Conservation (phyloP, 176 grass and related monocot genomes). For the Phyllostachys edulis region DNA sequence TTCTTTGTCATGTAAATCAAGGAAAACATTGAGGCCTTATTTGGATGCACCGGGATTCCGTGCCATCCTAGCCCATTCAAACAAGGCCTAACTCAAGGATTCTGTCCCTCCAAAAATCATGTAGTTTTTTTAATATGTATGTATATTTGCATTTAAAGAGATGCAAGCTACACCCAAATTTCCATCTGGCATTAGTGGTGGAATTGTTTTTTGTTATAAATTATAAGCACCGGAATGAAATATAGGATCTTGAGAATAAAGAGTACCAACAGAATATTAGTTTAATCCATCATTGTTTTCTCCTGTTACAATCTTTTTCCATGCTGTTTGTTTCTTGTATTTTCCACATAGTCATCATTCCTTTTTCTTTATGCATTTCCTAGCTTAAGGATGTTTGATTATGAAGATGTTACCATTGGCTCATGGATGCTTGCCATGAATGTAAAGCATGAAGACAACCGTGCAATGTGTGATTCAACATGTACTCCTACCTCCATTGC, state of each 20-base stretch:
- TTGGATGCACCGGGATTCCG: background rate
- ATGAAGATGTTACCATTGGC: slow-evolving; percentile 90
- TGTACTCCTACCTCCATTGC: slow-evolving; percentile 80
- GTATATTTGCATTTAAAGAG: background rate
- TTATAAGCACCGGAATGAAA: background rate
- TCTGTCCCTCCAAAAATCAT: background rate
- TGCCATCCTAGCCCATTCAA: background rate
- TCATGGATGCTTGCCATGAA: slow-evolving; percentile 98
- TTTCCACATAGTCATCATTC: background rate
- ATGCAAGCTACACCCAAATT: background rate
- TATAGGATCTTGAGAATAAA: background rate
- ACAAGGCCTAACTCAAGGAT: background rate
- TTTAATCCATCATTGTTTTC: background rate
- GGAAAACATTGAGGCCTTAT: background rate
- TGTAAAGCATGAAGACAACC: slow-evolving; percentile 88
- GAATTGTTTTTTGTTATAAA: background rate
- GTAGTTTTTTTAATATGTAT: background rate
- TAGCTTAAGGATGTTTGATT: slow-evolving; percentile 96
- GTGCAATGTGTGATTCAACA: slow-evolving; percentile 63
- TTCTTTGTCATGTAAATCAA: background rate
- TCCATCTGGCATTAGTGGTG: background rate
- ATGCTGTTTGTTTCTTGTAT: background rate
- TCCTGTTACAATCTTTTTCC: background rate
- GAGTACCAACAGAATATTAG: background rate
- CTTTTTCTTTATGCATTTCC: slow-evolving; percentile 9